Evolutionary conservation across 352 stramenopile genomes (phyloP).

Genomic region (Globisporangium parvum): DNA sequence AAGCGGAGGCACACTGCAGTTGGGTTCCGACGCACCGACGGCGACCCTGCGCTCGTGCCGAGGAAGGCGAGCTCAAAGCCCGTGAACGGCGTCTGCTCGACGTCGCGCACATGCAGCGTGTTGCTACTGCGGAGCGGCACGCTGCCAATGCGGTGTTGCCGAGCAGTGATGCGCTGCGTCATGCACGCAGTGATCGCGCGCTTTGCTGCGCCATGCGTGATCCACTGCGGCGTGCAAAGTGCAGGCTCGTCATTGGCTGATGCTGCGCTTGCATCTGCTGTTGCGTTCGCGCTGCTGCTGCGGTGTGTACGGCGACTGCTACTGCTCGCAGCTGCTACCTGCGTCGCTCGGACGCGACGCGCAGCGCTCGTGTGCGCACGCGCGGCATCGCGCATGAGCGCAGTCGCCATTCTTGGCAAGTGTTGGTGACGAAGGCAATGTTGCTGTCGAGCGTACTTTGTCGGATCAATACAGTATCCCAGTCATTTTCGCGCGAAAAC

Average conservation of each 20-base stretch:
- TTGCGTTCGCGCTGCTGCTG: not conserved
- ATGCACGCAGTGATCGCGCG: constrained; percentile 16
- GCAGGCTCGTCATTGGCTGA: not conserved
- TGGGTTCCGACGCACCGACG: constrained; percentile 58
- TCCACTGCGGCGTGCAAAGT: constrained; percentile 4
- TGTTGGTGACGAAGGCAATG: not conserved
- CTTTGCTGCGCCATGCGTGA: constrained; percentile 1
- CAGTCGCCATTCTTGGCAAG: no score
- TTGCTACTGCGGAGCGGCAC: constrained; percentile 60
- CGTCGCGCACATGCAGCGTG: constrained; percentile 26
- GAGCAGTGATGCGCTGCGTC: constrained; percentile 28
- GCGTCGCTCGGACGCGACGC: not conserved
- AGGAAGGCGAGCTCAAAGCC: constrained; percentile 82
- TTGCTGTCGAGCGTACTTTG: not conserved
- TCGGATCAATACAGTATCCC: not conserved
- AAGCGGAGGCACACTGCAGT: constrained; percentile 55
- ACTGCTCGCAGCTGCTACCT: not conserved
- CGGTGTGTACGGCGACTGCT: not conserved
- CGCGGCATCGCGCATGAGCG: not conserved
- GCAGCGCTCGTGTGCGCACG: not conserved
- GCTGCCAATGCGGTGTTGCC: constrained; percentile 31
- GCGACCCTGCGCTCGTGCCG: constrained; percentile 72
- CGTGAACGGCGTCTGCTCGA: constrained; percentile 53
- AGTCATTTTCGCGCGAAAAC: constrained; percentile 45
- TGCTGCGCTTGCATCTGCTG: not conserved